A percentile compares a stretch with the other conserved stretches of the same genome.
Evolutionary conservation across 495 filamentous ascomycete genomes (phyloP).

Genomic region (Talaromyces wortmannii): DNA sequence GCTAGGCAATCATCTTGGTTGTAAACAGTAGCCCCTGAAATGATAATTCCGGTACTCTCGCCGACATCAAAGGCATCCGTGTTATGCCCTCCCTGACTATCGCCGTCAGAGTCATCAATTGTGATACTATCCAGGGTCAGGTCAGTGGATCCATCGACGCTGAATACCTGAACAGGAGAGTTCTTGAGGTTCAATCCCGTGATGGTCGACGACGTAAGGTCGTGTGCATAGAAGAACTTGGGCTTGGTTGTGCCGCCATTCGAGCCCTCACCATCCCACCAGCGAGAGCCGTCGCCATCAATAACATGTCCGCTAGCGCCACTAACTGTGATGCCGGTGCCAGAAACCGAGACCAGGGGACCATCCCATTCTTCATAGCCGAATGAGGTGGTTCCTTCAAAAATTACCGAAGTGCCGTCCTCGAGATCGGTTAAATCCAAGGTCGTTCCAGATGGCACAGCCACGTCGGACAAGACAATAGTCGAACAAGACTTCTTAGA

Average conservation of each 20-base stretch:
- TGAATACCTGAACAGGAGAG: slow-evolving; percentile 57
- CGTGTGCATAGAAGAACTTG: slow-evolving; percentile 51
- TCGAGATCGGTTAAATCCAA: slow-evolving; percentile 43
- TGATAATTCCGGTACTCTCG: slow-evolving; percentile 39
- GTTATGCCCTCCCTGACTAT: slow-evolving; percentile 47
- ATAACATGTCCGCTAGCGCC: slow-evolving; percentile 31
- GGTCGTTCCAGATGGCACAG: slow-evolving; percentile 45
- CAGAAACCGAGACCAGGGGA: slow-evolving; percentile 40
- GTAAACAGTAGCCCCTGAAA: slow-evolving; percentile 46
- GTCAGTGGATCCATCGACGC: slow-evolving; percentile 43
- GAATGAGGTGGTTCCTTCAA: slow-evolving; percentile 44
- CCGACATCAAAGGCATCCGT: slow-evolving; percentile 64
- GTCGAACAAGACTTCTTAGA: slow-evolving; percentile 43
- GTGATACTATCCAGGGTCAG: slow-evolving; percentile 44
- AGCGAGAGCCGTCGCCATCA: slow-evolving; percentile 38
- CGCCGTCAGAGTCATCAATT: slow-evolving; percentile 55
- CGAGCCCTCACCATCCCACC: slow-evolving; percentile 47
- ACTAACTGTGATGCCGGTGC: slow-evolving; percentile 34
- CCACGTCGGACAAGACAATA: slow-evolving; percentile 39
- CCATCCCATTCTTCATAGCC: slow-evolving; percentile 48
- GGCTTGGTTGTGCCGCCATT: slow-evolving; percentile 53
- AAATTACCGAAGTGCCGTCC: slow-evolving; percentile 41
- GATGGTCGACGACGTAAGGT: slow-evolving; percentile 35
- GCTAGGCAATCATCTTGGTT: slow-evolving; percentile 63
- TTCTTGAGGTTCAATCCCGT: slow-evolving; percentile 42